A percentile compares a stretch with the other conserved stretches of the same genome.
Conservation (phyloP, 495 filamentous ascomycete species). For the Penicillium odoratum region DNA sequence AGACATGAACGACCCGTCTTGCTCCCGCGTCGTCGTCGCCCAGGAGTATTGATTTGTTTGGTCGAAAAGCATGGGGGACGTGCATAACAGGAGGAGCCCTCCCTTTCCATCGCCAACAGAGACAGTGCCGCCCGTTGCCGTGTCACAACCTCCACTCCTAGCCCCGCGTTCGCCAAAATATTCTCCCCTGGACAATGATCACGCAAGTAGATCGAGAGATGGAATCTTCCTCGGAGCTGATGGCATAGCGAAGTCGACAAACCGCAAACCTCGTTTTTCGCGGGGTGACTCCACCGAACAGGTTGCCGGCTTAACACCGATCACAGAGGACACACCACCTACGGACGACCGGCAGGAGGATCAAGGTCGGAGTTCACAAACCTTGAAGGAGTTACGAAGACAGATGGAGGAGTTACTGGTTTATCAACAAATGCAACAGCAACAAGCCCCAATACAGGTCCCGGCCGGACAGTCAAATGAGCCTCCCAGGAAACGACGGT, state of each 20-base stretch:
- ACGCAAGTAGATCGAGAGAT: constrained; percentile 19
- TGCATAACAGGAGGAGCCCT: constrained; percentile 42
- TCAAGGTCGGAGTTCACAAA: constrained; percentile 40
- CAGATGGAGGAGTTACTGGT: constrained; percentile 51
- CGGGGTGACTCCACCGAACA: constrained; percentile 29
- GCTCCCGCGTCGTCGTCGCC: constrained; percentile 34
- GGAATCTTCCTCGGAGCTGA: constrained; percentile 21
- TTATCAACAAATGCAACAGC: constrained; percentile 47
- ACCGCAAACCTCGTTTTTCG: constrained; percentile 22
- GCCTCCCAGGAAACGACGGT: constrained; percentile 34
- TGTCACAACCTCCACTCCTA: constrained; percentile 30
- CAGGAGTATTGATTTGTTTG: constrained; percentile 36
- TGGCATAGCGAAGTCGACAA: constrained; percentile 15
- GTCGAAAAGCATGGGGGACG: constrained; percentile 39
- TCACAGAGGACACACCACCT: constrained; percentile 30
- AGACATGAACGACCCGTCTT: constrained; percentile 38
- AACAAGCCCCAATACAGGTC: constrained; percentile 22
- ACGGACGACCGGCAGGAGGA: constrained; percentile 32
- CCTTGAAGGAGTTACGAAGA: constrained; percentile 42
- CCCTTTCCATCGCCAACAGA: constrained; percentile 46
- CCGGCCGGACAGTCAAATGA: constrained; percentile 18
- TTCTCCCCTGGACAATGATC: constrained; percentile 19
- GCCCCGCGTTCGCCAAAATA: constrained; percentile 29
- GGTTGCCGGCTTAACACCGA: constrained; percentile 20
- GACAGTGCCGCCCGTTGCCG: constrained; percentile 35